Evolutionary conservation across 768 basidiomycete species (phyloP).

Genomic region (Mrakia frigida): DNA sequence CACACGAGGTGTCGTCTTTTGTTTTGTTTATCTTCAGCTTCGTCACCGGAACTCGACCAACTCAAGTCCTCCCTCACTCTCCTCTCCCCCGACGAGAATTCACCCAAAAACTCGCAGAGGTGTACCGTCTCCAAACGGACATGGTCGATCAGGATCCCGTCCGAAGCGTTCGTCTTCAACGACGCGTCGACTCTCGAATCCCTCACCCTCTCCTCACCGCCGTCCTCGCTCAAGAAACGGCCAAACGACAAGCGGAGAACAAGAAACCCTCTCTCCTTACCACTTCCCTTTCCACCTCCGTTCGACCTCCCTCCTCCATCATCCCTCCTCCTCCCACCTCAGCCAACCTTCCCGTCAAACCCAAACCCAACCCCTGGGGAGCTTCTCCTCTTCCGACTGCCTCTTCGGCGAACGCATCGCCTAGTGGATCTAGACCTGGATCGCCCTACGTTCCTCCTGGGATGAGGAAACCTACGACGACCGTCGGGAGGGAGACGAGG

Average conservation of each 20-base stretch:
- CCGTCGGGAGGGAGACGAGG: neutral
- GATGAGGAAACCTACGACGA: neutral
- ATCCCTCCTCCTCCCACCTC: neutral
- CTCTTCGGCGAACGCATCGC: neutral
- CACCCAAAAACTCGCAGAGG: conserved; percentile 57
- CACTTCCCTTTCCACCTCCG: neutral
- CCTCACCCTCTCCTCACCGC: conserved; percentile 66
- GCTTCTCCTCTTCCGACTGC: neutral
- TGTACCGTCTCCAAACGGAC: conserved; percentile 77
- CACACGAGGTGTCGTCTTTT: too few species aligned
- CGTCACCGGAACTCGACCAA: conserved; percentile 22
- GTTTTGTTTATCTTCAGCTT: conserved; percentile 17
- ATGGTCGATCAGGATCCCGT: conserved; percentile 90
- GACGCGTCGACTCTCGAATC: conserved; percentile 74
- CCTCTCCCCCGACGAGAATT: conserved; percentile 30
- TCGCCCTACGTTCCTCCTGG: conserved; percentile 26
- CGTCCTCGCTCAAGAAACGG: conserved; percentile 11
- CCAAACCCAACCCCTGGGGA: conserved; percentile 17
- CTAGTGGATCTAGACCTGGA: neutral
- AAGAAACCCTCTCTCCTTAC: conserved; percentile 25
- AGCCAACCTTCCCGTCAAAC: neutral
- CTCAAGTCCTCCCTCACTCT: conserved; percentile 31
- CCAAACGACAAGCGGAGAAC: neutral
- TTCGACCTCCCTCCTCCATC: neutral
- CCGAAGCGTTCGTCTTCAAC: conserved; percentile 68